A percentile compares a stretch with the other conserved stretches of the same genome.
Evolutionary conservation across 257 asterid genomes (phyloP).

Genomic region (Solanum appendiculatum): DNA sequence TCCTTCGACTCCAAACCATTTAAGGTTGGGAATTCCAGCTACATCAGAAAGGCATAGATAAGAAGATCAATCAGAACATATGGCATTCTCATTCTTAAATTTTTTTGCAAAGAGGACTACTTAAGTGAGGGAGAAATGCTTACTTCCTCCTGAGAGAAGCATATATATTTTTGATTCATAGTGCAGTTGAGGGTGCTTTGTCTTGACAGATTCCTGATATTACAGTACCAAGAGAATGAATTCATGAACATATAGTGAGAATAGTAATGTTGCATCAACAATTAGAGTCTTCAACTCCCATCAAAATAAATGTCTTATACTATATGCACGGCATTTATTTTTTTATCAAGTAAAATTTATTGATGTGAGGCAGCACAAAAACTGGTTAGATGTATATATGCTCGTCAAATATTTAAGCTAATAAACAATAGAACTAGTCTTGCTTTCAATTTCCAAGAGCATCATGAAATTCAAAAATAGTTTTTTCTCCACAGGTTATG

Average conservation of each 20-base stretch:
- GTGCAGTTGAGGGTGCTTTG: constrained; percentile 84
- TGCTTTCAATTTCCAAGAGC: neutral
- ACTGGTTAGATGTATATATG: neutral
- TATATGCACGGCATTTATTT: neutral
- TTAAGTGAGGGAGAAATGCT: constrained; percentile 19
- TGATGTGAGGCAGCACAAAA: neutral
- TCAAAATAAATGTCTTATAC: neutral
- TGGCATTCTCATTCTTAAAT: neutral
- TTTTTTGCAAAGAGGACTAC: neutral
- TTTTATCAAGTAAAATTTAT: neutral
- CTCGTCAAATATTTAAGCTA: neutral
- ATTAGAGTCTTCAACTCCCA: neutral
- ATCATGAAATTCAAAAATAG: neutral
- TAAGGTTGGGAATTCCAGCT: constrained; percentile 89
- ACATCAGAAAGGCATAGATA: constrained; percentile 7
- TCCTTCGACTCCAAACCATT: constrained; percentile 83
- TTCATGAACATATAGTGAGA: neutral
- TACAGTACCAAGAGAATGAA: constrained; percentile 4
- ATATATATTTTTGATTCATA: constrained; percentile 82
- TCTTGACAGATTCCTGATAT: constrained; percentile 70
- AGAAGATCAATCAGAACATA: neutral
- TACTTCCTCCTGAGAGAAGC: constrained; percentile 96
- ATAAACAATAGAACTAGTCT: neutral
- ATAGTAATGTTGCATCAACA: neutral
- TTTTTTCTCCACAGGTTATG: neutral